phyloP scores from a whole-genome alignment of 345 rosid genomes.

The Psidium guajava region DNA sequence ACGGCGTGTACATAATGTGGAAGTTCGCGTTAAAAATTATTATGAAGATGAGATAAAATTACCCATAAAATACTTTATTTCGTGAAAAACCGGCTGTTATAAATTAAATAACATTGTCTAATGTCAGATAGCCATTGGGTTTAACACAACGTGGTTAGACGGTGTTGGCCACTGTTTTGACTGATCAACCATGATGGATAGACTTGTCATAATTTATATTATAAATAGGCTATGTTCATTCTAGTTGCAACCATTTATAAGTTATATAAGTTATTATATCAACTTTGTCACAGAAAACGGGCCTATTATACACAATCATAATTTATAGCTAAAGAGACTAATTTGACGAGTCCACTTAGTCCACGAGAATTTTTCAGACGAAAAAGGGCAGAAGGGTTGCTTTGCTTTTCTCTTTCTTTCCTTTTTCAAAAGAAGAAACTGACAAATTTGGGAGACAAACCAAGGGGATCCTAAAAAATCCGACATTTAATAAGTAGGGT shows the following conservation, averaged over 20 bases:
- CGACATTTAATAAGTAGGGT: neutral
- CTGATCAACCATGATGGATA: neutral
- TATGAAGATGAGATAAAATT: neutral
- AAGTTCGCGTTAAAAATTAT: neutral
- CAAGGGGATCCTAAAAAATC: neutral
- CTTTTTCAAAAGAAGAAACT: neutral
- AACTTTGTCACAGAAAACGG: neutral
- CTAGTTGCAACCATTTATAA: neutral
- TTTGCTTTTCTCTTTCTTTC: neutral
- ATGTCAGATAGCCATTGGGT: neutral
- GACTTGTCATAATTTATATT: neutral
- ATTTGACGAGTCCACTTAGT: neutral
- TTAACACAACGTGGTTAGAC: neutral
- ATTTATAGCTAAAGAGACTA: neutral
- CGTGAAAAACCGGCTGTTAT: neutral
- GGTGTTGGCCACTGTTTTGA: neutral
- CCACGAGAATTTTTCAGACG: neutral
- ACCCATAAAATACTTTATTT: neutral
- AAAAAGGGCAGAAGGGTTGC: neutral
- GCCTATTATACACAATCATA: neutral
- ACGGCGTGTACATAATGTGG: neutral
- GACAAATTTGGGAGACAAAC: neutral
- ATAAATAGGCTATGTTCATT: neutral
- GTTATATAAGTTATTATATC: neutral
- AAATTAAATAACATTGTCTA: neutral